Base-by-base conservation (phyloP, 495 filamentous ascomycete genomes). In the Penicillium diatomitis region DNA sequence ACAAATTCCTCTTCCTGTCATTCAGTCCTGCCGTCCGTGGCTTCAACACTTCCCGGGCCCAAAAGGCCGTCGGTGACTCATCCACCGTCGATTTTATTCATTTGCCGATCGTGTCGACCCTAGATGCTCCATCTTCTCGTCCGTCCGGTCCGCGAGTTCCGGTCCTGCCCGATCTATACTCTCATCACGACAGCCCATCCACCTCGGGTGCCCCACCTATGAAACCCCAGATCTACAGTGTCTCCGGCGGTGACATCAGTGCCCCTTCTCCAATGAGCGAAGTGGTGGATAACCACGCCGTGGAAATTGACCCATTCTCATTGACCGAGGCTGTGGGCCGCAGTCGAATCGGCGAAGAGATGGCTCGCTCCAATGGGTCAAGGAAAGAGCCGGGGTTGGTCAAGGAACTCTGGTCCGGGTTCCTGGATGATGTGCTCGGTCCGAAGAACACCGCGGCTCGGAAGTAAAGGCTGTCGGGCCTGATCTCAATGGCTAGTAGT, bases 31-130 rank as follows among this genome's bases (percentile, higher is more conserved):
- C 67, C 11, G 54, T 64, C 58, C 80, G 78, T 46, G 69, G 72
- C 56, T 82, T 82, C 74, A 83, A 82, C 63, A 79, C 76, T 53
- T 75, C 70, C 55, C 77, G 76, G 47, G 58, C 72, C 50, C 66
- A 70, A 44, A 80, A 80, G 58, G 60, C 74, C 48, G 65, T 74
- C 49, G 69, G 74, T 52, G 80, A 84, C 68, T 67, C 64, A 50
- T 81, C 78, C 37, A 77, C 80, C 31, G 80, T 84, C 46, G 81
- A 84, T 69, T 80, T 83, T 52, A 74, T 73, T 56, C 82, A 75
- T 71, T 67, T 85, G 63, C 81, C 81, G 32, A 66, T 72, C 45
- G 56, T 72, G 58, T 64, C 67, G 41, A 70, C 74, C 44, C 50
- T 75, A 12, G 71, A 75, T 35, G 53, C 61, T 6, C 44, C 58